phyloP scores from a whole-genome alignment of 805 yeast genomes.

The Lachancea nothofagi region DNA sequence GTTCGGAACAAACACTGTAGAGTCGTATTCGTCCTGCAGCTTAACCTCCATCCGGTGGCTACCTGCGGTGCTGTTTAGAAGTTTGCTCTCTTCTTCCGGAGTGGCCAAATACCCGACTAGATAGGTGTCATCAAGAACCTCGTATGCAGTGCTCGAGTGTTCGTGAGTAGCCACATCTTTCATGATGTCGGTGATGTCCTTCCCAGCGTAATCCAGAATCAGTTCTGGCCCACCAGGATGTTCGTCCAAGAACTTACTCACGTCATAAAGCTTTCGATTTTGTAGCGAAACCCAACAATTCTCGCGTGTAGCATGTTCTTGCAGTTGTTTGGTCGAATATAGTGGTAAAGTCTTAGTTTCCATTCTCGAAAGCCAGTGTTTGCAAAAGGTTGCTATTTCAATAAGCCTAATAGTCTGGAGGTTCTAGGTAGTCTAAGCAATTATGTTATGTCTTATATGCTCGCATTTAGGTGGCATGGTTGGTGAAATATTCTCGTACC shows the following conservation, averaged over 20 bases:
- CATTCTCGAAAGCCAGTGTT: background rate
- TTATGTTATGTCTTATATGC: too few relatives aligned
- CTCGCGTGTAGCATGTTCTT: conserved; percentile 43
- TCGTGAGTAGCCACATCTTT: conserved; percentile 50
- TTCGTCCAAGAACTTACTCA: conserved; percentile 46
- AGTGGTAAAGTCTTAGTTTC: conserved; percentile 48
- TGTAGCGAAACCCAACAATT: conserved; percentile 81
- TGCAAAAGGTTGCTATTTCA: background rate
- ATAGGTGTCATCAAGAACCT: conserved; percentile 74
- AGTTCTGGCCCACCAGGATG: conserved; percentile 75
- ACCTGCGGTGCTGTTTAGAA: conserved; percentile 50
- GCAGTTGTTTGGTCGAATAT: conserved; percentile 48
- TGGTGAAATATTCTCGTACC: too few relatives aligned
- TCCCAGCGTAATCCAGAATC: conserved; percentile 67
- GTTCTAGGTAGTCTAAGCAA: too few relatives aligned
- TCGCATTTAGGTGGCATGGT: too few relatives aligned
- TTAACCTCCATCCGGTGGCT: conserved; percentile 50
- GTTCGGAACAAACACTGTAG: conserved; percentile 49
- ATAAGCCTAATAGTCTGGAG: too few relatives aligned
- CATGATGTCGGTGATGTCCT: conserved; percentile 66
- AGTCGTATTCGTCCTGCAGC: conserved; percentile 41
- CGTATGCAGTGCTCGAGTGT: conserved; percentile 82
- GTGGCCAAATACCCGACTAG: conserved; percentile 82
- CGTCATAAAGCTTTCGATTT: conserved; percentile 77
- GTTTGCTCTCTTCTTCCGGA: conserved; percentile 65